Evolutionary conservation across 1,139 yeast species (phyloP).

Genomic region (Petasospora rhodanensis): DNA sequence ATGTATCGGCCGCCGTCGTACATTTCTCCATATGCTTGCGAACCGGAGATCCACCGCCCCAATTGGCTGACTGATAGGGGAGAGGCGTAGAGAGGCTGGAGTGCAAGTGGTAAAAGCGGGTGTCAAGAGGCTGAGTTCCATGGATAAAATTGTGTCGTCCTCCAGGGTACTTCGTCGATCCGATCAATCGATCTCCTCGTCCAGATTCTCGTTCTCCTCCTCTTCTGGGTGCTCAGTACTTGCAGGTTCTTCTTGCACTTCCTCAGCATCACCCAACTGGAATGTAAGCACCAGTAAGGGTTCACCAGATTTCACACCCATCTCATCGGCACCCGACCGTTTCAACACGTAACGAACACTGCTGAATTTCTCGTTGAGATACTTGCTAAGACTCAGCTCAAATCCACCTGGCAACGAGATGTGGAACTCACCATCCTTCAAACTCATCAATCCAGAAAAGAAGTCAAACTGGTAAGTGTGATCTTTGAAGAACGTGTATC

Average conservation of each 20-base stretch:
- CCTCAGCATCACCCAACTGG: constrained; percentile 6
- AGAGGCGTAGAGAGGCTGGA: no score
- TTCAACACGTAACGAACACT: constrained; percentile 22
- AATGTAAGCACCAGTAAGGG: constrained; percentile 19
- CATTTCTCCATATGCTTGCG: no score
- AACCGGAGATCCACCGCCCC: no score
- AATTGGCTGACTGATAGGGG: no score
- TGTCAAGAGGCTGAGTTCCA: no score
- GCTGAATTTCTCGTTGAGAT: constrained; percentile 30
- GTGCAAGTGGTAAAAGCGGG: no score
- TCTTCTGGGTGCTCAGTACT: no score
- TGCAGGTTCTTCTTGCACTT: constrained; percentile 1
- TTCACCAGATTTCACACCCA: constrained; percentile 17
- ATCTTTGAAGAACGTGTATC: constrained; percentile 30
- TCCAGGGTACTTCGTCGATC: no score
- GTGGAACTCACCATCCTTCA: constrained; percentile 35
- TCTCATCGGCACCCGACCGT: constrained; percentile 2
- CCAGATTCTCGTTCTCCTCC: neutral
- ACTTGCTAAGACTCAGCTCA: constrained; percentile 36
- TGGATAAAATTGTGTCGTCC: no score
- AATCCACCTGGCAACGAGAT: constrained; percentile 41
- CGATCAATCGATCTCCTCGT: neutral
- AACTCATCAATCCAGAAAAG: constrained; percentile 38
- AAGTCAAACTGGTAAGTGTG: constrained; percentile 38
- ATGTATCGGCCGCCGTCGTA: no score